phyloP scores from a whole-genome alignment of 306 rosid species.

The Hippophae tibetana region DNA sequence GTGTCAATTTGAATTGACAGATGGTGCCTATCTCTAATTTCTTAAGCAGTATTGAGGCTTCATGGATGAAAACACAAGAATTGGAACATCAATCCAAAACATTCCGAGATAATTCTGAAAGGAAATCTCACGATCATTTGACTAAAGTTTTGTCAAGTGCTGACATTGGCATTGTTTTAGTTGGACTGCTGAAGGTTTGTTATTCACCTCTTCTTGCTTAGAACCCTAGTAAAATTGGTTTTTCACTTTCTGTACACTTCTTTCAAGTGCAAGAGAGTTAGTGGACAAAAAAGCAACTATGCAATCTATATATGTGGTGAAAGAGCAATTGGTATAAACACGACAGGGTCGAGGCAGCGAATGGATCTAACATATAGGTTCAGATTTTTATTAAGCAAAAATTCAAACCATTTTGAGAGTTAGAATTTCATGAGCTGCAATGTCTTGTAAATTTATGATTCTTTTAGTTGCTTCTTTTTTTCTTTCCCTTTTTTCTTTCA shows the following conservation, averaged over 20 bases:
- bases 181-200: slow-evolving; percentile 70
- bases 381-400: slow-evolving; percentile 1
- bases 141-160: slow-evolving; percentile 52
- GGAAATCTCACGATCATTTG: slow-evolving; percentile 30
- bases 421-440: not conserved
- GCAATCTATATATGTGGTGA: not conserved
- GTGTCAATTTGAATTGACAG: slow-evolving; percentile 30
- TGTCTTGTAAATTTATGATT: not conserved
- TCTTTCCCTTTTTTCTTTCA: not conserved
- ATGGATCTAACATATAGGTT: not conserved
- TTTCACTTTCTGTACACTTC: slow-evolving; percentile 6
- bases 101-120: slow-evolving; percentile 32
- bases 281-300: slow-evolving; percentile 1
- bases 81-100: slow-evolving; percentile 23
- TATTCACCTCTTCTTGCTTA: slow-evolving; percentile 13
- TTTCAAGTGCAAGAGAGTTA: slow-evolving; percentile 6
- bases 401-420: not conserved
- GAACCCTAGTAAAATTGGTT: slow-evolving; percentile 13
- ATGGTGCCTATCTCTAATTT: slow-evolving; percentile 49
- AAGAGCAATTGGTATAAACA: not conserved
- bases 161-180: slow-evolving; percentile 53
- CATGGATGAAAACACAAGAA: slow-evolving; percentile 32
- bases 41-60: slow-evolving; percentile 33
- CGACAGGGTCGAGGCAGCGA: not conserved
- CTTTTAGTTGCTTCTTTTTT: not conserved